These are phyloP conservation scores for Trypanosoma conorhini DNA, from an alignment of 208 protist genomes.

Conservation along the genomic window DNA sequence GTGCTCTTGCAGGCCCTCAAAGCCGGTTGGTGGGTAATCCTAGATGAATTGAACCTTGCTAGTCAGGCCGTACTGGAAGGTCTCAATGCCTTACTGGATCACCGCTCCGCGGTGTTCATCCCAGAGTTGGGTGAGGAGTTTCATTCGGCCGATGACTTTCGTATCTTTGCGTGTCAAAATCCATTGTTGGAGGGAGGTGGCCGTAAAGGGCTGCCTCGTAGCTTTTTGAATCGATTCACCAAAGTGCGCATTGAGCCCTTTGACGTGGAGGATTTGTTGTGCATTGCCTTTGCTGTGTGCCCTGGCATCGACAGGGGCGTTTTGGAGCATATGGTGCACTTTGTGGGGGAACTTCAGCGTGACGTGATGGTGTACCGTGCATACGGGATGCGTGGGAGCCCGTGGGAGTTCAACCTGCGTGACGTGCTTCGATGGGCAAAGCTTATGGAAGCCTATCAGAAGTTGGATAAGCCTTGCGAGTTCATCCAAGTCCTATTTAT, in stretches of 20 bases:
- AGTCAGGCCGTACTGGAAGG: slow-evolving; percentile 99
- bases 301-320: slow-evolving; percentile 63
- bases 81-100: slow-evolving; percentile 99
- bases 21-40: slow-evolving; percentile 98
- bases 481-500: slow-evolving; percentile 87
- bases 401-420: slow-evolving; percentile 99
- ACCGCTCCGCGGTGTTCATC: slow-evolving; percentile 95
- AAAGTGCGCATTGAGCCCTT: slow-evolving; percentile 95
- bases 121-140: slow-evolving; percentile 92
- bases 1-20: slow-evolving; percentile 96
- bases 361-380: slow-evolving; percentile 86
- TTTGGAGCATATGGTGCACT: slow-evolving; percentile 93
- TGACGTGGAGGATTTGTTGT: slow-evolving; percentile 79
- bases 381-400: slow-evolving; percentile 93
- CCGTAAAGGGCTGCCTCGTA: slow-evolving; percentile 99
- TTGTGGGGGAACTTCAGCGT: slow-evolving; percentile 91
- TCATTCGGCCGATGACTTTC: slow-evolving; percentile 89
- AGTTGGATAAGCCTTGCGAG: slow-evolving; percentile 40
- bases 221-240: slow-evolving; percentile 99
- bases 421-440: slow-evolving; percentile 99
- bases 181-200: slow-evolving; percentile 98
- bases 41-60: slow-evolving; percentile 99
- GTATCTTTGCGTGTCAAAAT: slow-evolving; percentile 99
- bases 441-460: slow-evolving; percentile 76
- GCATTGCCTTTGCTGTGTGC: slow-evolving; percentile 83